Evolutionary conservation across 2,329 filamentous ascomycete species (phyloP).

Genomic region (Colletotrichum falcatum): DNA sequence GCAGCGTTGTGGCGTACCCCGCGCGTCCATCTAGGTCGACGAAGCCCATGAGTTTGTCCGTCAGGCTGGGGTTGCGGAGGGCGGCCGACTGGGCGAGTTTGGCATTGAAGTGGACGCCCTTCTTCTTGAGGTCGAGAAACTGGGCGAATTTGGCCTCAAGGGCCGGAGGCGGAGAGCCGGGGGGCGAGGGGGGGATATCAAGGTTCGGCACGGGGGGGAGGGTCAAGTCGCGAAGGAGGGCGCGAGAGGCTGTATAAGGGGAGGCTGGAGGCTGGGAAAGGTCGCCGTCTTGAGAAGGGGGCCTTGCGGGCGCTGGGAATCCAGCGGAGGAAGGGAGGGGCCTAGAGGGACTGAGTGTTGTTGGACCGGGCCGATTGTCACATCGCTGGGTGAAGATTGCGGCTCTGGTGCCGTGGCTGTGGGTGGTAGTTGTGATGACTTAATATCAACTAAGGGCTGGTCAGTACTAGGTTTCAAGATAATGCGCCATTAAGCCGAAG

Average conservation of each 20-base stretch:
- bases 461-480: constrained; percentile 5
- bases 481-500: no score
- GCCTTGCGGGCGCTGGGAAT: constrained; percentile 37
- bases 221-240: constrained; percentile 77
- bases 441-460: background rate
- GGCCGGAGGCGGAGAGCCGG: constrained; percentile 65
- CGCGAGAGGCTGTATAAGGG: constrained; percentile 75
- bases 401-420: constrained; percentile 1
- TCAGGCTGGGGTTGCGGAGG: constrained; percentile 77
- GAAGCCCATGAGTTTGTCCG: constrained; percentile 79
- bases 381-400: constrained; percentile 17
- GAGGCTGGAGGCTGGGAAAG: constrained; percentile 60
- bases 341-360: constrained; percentile 52
- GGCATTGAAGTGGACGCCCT: constrained; percentile 82
- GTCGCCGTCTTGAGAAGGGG: constrained; percentile 41
- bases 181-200: constrained; percentile 79
- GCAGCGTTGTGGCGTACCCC: constrained; percentile 75
- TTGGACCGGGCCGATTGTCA: constrained; percentile 47
- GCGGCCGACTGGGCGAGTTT: constrained; percentile 75
- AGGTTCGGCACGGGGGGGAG: constrained; percentile 79
- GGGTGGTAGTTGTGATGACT: constrained; percentile 16
- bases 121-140: constrained; percentile 82
- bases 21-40: constrained; percentile 62
- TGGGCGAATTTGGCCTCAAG: constrained; percentile 76
- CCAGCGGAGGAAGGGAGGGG: constrained; percentile 53